Conservation (phyloP, 805 yeast genomes). For the Myxozyma geophila region DNA sequence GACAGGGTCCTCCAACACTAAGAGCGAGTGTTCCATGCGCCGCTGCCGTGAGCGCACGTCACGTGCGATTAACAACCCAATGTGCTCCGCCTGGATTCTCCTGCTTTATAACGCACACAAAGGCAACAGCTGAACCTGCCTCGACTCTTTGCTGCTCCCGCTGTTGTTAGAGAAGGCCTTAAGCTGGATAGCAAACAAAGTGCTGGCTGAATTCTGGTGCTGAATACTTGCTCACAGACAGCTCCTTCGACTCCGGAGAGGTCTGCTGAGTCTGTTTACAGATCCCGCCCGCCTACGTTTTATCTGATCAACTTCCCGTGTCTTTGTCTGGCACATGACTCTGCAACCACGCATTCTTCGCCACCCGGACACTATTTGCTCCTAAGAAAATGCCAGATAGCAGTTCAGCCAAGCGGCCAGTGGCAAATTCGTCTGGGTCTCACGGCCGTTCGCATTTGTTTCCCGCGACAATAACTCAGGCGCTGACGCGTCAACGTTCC, state of each 20-base stretch:
- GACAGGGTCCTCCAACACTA: too few relatives aligned
- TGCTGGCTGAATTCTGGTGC: too few relatives aligned
- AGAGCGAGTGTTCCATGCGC: not conserved
- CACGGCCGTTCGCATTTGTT: constrained; percentile 2
- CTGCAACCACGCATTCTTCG: not conserved
- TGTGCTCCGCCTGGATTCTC: not conserved
- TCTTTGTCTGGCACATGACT: not conserved
- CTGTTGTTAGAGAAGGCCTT: too few relatives aligned
- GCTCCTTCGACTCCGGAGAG: not conserved
- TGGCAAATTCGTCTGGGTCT: not conserved
- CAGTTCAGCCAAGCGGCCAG: not conserved
- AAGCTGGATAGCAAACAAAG: too few relatives aligned
- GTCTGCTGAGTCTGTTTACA: not conserved
- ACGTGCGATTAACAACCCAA: not conserved
- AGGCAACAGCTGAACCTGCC: not conserved
- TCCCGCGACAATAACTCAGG: constrained; percentile 22
- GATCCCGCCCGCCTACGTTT: not conserved
- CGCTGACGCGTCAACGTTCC: constrained; percentile 19
- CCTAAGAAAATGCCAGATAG: not conserved
- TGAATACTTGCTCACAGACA: too few relatives aligned
- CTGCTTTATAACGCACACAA: not conserved
- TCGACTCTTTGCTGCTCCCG: too few relatives aligned
- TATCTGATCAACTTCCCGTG: not conserved
- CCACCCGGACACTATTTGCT: not conserved
- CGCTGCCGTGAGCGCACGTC: not conserved